A percentile compares a stretch with the other conserved stretches of the same genome.
Evolutionary conservation across 2,329 filamentous ascomycete genomes (phyloP).

Genomic region (Zarea fungicola): DNA sequence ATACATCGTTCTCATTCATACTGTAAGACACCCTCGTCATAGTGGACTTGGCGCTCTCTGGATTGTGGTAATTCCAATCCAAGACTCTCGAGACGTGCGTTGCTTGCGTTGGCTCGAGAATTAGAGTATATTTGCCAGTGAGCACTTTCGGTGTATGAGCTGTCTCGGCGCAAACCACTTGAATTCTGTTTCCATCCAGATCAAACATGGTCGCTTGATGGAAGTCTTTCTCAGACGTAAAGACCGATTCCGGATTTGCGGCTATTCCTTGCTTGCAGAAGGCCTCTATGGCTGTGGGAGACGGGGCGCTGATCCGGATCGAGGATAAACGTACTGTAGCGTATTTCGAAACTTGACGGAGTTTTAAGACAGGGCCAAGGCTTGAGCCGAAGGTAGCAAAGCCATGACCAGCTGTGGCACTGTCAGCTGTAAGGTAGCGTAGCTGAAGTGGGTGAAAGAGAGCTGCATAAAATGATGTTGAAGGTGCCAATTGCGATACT

Average conservation of each 20-base stretch:
- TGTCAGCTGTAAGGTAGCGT: conserved; percentile 41
- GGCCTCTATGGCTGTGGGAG: conserved; percentile 58
- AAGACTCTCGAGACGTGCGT: neutral
- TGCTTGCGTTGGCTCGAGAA: neutral
- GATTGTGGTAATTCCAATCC: neutral
- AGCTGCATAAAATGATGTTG: conserved; percentile 78
- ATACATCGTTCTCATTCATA: neutral
- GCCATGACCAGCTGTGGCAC: neutral
- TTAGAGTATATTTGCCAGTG: neutral
- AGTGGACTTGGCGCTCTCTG: too few species aligned
- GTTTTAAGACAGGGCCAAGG: conserved; percentile 36
- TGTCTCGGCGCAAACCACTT: conserved; percentile 52
- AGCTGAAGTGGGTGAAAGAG: conserved; percentile 74
- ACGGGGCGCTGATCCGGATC: conserved; percentile 64
- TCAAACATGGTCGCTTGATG: conserved; percentile 59
- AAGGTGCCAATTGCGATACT: conserved; percentile 72
- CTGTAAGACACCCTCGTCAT: neutral
- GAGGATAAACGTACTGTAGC: conserved; percentile 37
- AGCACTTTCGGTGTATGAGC: conserved; percentile 25
- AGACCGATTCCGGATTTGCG: conserved; percentile 47
- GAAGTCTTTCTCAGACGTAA: conserved; percentile 16
- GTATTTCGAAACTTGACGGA: conserved; percentile 37
- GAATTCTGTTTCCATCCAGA: conserved; percentile 78
- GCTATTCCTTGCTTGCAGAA: conserved; percentile 68
- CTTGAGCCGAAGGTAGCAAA: conserved; percentile 11